phyloP scores from a whole-genome alignment of 257 asterid species.

The Solanum infundibuliforme region DNA sequence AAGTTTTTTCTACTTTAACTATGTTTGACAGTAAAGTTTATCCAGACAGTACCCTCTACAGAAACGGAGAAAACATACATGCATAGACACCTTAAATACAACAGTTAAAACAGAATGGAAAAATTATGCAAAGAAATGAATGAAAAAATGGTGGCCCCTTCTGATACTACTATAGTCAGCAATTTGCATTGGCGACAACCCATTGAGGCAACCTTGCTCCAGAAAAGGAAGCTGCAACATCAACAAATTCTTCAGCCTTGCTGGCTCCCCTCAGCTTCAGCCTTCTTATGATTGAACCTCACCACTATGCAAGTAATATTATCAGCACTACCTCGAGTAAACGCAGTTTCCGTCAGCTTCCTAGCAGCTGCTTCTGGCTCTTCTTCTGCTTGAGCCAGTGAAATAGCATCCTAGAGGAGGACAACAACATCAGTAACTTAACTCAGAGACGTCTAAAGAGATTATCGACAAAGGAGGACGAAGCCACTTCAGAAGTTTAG shows the following conservation, averaged over 20 bases:
- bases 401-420: slow-evolving; percentile 67
- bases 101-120: background rate
- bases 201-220: background rate
- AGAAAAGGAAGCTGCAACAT: slow-evolving; percentile 13
- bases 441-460: background rate
- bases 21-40: background rate
- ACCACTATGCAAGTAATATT: slow-evolving; percentile 96
- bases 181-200: background rate
- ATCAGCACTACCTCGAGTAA: slow-evolving; percentile 91
- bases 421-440: background rate
- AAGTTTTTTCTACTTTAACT: background rate
- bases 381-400: slow-evolving; percentile 67
- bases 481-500: background rate
- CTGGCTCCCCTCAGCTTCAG: slow-evolving; percentile 17
- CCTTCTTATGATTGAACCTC: slow-evolving; percentile 53
- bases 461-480: background rate
- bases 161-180: background rate
- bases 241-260: slow-evolving; percentile 14
- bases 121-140: slow-evolving; percentile 13
- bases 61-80: slow-evolving; percentile 1
- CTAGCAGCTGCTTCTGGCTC: slow-evolving; percentile 85
- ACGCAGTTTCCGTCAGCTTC: slow-evolving; percentile 89
- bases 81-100: slow-evolving; percentile 2
- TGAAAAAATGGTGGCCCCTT: slow-evolving; percentile 16
- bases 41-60: slow-evolving; percentile 3